Percentiles rank a stretch among this genome's conserved stretches.
Conservation (phyloP, 73 alveolate genomes). For the Paramecium octaurelia region DNA sequence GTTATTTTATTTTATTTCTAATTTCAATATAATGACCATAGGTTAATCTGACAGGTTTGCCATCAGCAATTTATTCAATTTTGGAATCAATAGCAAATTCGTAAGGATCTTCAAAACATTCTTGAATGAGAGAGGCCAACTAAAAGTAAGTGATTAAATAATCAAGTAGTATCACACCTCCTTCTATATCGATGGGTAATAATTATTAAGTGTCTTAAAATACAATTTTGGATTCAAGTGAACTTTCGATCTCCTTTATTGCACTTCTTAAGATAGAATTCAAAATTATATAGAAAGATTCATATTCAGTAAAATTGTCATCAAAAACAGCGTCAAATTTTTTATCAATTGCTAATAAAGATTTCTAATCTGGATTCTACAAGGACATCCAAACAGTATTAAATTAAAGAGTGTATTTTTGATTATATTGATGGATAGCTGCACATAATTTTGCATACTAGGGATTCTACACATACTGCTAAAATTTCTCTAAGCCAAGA, state of each 20-base stretch:
- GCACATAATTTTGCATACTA: conserved; percentile 6
- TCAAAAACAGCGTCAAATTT: conserved; percentile 63
- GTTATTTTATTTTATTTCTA: conserved; percentile 40
- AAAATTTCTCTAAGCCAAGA: neutral
- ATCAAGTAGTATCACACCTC: conserved; percentile 48
- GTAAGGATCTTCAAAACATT: conserved; percentile 4
- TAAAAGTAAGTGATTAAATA: conserved; percentile 51
- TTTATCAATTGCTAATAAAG: neutral
- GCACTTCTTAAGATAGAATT: conserved; percentile 33
- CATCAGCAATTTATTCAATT: conserved; percentile 62
- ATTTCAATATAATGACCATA: conserved; percentile 54
- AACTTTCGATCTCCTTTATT: conserved; percentile 28
- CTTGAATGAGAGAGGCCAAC: conserved; percentile 31
- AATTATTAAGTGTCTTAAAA: neutral
- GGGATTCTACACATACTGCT: neutral
- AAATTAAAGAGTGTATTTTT: conserved; percentile 19
- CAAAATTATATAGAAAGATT: conserved; percentile 43
- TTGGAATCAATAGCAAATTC: conserved; percentile 54
- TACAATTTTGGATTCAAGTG: neutral
- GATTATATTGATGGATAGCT: conserved; percentile 15
- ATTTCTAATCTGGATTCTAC: conserved; percentile 41
- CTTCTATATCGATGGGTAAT: conserved; percentile 47
- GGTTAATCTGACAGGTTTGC: conserved; percentile 53
- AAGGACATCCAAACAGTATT: conserved; percentile 39
- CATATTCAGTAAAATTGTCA: conserved; percentile 60